Conservation (phyloP, 106 monocot genomes). For the Dioscorea alata region DNA sequence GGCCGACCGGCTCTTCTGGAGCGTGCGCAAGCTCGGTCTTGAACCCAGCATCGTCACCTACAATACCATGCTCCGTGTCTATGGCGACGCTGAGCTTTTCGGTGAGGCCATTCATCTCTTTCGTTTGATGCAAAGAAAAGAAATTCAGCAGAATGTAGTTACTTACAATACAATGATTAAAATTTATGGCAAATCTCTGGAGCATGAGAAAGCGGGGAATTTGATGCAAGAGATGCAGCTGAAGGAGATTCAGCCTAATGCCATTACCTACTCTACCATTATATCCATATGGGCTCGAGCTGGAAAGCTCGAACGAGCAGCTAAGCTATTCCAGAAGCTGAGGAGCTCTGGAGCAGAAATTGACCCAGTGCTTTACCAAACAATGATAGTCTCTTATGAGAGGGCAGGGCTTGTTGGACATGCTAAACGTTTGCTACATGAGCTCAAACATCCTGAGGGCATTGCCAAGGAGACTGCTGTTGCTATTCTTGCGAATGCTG, state of each 20-base stretch:
- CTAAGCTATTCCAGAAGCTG: slow-evolving; percentile 78
- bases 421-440: slow-evolving; percentile 73
- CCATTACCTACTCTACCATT: slow-evolving; percentile 84
- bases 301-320: slow-evolving; percentile 80
- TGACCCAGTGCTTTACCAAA: slow-evolving; percentile 81
- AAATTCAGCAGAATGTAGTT: slow-evolving; percentile 67
- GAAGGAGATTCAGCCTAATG: slow-evolving; percentile 59
- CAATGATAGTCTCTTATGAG: slow-evolving; percentile 83
- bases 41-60: slow-evolving; percentile 64
- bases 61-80: slow-evolving; percentile 93
- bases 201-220: slow-evolving; percentile 91
- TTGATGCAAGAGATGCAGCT: slow-evolving; percentile 74
- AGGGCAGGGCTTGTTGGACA: slow-evolving; percentile 70
- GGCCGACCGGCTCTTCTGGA: slow-evolving; percentile 96
- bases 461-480: slow-evolving; percentile 46
- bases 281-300: slow-evolving; percentile 88
- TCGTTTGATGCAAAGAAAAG: slow-evolving; percentile 76
- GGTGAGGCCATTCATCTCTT: slow-evolving; percentile 93
- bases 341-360: slow-evolving; percentile 48
- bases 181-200: slow-evolving; percentile 85
- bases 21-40: slow-evolving; percentile 64
- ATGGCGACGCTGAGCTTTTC: slow-evolving; percentile 79
- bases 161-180: slow-evolving; percentile 97
- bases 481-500: slow-evolving; percentile 63
- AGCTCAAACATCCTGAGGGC: slow-evolving; percentile 48